Evolutionary conservation across 176 grass and related monocot species (phyloP).

Genomic region (Cymbopogon citratus): DNA sequence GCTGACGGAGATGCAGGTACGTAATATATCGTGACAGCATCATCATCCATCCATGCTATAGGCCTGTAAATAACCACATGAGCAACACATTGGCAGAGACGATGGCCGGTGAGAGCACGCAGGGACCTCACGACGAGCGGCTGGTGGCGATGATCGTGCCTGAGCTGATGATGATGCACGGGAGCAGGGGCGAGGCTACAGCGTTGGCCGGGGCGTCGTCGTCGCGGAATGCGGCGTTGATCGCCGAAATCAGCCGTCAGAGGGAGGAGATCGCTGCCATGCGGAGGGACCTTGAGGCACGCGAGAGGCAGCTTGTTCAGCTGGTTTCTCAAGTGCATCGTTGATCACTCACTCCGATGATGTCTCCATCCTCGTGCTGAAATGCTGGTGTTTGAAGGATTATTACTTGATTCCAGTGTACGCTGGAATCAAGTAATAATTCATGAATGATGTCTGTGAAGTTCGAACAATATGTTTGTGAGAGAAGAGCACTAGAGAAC

Average conservation of each 20-base stretch:
- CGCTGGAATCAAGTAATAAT: too few species aligned
- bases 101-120: not conserved
- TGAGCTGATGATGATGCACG: not conserved
- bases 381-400: not conserved
- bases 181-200: not conserved
- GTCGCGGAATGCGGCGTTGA: not conserved
- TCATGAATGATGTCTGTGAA: too few species aligned
- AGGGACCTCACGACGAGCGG: not conserved
- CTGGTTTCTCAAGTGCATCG: not conserved
- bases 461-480: not conserved
- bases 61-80: too few species aligned
- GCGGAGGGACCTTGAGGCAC: conserved; percentile 22
- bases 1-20: not conserved
- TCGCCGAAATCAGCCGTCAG: conserved; percentile 1
- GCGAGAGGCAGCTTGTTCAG: conserved; percentile 14
- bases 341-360: not conserved
- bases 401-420: not conserved
- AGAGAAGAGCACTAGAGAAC: too few species aligned
- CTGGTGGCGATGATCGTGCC: not conserved
- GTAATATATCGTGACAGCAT: not conserved
- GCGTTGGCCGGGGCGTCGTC: not conserved
- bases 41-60: not conserved
- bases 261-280: not conserved
- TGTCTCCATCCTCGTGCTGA: not conserved
- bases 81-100: too few species aligned